Percentiles rank a stretch among this genome's conserved stretches.
phyloP scores from a whole-genome alignment of 495 filamentous ascomycete species.

The Aspergillus wentii region DNA sequence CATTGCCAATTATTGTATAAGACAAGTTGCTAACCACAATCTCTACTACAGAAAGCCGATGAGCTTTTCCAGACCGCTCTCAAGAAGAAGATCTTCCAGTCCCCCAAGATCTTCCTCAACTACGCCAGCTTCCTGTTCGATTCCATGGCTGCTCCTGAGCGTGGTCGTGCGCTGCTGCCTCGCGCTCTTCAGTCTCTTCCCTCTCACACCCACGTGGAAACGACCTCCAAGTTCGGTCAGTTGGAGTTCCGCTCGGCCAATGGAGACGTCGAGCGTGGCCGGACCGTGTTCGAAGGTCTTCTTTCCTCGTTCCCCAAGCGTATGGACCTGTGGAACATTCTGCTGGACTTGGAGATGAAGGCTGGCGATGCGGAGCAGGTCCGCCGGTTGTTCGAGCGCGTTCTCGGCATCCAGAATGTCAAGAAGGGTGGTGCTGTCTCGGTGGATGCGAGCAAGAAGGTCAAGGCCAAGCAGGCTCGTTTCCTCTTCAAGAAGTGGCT shows the following conservation, averaged over 20 bases:
- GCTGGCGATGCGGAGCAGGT: slow-evolving; percentile 59
- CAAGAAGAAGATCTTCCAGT: slow-evolving; percentile 79
- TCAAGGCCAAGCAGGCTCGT: slow-evolving; percentile 69
- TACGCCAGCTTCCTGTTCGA: slow-evolving; percentile 89
- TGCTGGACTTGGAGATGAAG: slow-evolving; percentile 79
- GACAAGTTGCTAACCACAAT: too few relatives aligned
- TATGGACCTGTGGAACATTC: slow-evolving; percentile 87
- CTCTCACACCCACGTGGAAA: slow-evolving; percentile 61
- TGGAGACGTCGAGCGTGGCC: slow-evolving; percentile 85
- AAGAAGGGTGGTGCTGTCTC: slow-evolving; percentile 48
- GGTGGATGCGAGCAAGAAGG: slow-evolving; percentile 33
- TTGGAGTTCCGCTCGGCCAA: slow-evolving; percentile 82
- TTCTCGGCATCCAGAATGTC: slow-evolving; percentile 46
- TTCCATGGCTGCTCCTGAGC: slow-evolving; percentile 58
- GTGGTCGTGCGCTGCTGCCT: slow-evolving; percentile 73
- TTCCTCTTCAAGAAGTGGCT: slow-evolving; percentile 83
- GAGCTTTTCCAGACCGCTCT: slow-evolving; percentile 77
- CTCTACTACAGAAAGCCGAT: slow-evolving; percentile 75
- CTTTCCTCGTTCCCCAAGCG: slow-evolving; percentile 81
- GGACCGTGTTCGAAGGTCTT: slow-evolving; percentile 89
- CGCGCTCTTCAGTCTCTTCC: slow-evolving; percentile 84
- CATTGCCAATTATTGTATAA: too few relatives aligned
- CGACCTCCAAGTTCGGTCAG: slow-evolving; percentile 81
- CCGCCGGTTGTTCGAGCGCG: slow-evolving; percentile 76
- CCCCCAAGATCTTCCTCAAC: slow-evolving; percentile 81